These are phyloP conservation scores for Eucalyptus paniculata DNA, from an alignment of 345 rosid species.

Conservation along the genomic window DNA sequence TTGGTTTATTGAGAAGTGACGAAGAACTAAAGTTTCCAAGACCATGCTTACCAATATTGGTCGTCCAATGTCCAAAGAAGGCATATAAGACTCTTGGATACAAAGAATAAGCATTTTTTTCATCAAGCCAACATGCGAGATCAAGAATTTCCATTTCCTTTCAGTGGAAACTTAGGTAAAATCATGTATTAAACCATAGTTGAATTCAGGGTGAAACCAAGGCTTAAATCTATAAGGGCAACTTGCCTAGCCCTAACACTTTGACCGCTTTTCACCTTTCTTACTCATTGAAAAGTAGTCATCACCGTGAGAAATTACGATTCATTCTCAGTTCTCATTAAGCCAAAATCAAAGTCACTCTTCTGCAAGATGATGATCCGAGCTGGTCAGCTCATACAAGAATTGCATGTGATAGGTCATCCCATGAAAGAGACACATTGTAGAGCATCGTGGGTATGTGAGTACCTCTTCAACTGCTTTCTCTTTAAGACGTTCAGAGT, in stretches of 20 bases:
- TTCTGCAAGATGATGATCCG: background rate
- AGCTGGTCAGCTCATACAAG: background rate
- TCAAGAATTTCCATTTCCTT: background rate
- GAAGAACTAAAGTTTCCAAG: background rate
- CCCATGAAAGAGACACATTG: background rate
- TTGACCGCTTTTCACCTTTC: background rate
- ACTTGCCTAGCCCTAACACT: background rate
- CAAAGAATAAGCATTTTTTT: background rate
- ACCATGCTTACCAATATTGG: background rate
- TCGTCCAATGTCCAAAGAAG: background rate
- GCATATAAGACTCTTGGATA: background rate
- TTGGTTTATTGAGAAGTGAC: background rate
- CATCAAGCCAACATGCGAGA: background rate
- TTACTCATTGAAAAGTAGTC: background rate
- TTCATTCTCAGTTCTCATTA: background rate
- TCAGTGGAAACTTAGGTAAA: background rate
- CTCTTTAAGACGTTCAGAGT: constrained; percentile 26
- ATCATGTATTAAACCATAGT: background rate
- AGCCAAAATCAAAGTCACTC: background rate
- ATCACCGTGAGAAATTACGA: background rate
- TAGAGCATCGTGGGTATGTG: background rate
- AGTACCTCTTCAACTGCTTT: constrained; percentile 38
- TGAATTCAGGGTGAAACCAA: background rate
- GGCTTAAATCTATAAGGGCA: background rate
- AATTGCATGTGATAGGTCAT: background rate